Conservation (phyloP, 208 protist genomes). For the Leishmania martiniquensis region DNA sequence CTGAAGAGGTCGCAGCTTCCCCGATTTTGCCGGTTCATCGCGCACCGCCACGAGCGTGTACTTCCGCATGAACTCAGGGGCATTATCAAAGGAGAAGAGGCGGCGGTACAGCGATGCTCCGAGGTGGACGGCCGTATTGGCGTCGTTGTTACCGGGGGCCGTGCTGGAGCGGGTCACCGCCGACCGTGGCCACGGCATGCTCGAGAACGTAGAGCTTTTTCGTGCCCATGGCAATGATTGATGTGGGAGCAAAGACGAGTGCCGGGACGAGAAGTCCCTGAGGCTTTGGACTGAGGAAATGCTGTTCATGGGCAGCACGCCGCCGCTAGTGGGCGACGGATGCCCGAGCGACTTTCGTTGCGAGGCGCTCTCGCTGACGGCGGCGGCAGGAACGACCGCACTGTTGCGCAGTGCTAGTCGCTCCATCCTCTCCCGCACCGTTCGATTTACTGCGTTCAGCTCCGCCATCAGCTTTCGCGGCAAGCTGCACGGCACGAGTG, state of each 20-base stretch:
- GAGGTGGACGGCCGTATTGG: constrained; percentile 9
- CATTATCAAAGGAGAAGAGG: constrained; percentile 59
- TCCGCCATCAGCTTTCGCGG: constrained; percentile 43
- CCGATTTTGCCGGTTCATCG: constrained; percentile 20
- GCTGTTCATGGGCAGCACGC: constrained; percentile 5
- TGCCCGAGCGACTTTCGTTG: neutral
- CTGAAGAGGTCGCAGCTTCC: constrained; percentile 38
- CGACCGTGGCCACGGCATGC: neutral
- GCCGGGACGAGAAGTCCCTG: neutral
- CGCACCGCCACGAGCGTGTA: constrained; percentile 66
- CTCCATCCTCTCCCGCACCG: constrained; percentile 25
- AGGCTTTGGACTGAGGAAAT: neutral
- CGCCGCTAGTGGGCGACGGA: neutral
- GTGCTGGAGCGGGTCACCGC: neutral
- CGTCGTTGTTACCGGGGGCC: neutral
- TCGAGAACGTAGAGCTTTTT: neutral
- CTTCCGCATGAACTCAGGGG: constrained; percentile 78
- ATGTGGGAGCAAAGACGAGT: neutral
- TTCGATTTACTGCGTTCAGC: constrained; percentile 34
- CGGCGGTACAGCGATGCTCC: constrained; percentile 19
- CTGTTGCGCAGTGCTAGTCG: neutral
- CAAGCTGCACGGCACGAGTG: constrained; percentile 65
- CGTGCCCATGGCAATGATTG: no score
- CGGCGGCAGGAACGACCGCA: neutral
- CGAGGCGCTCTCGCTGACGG: no score